These are phyloP conservation scores for Russula brevipes DNA, from an alignment of 768 basidiomycete species.

Conservation along the genomic window DNA sequence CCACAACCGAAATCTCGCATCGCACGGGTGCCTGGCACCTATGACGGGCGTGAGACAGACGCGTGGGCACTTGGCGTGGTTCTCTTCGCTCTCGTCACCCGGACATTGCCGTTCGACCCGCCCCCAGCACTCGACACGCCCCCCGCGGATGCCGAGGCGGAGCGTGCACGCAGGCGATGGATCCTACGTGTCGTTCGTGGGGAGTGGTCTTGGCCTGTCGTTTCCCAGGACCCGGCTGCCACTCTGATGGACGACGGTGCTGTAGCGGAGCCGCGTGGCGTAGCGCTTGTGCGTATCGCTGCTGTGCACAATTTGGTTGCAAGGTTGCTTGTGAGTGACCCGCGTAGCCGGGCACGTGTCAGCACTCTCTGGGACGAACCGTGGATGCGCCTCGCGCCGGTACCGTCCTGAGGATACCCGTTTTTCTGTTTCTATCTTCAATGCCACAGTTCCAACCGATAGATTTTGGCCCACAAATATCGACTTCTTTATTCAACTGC, in stretches of 20 bases:
- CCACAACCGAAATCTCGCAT: slow-evolving; percentile 35
- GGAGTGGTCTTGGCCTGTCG: slow-evolving; percentile 67
- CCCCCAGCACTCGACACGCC: slow-evolving; percentile 23
- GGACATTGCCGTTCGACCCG: slow-evolving; percentile 66
- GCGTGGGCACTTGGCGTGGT: slow-evolving; percentile 91
- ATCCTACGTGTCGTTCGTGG: slow-evolving; percentile 77
- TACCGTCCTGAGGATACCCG: not conserved
- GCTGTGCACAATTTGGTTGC: slow-evolving; percentile 54
- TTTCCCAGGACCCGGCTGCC: slow-evolving; percentile 7
- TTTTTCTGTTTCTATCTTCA: no score
- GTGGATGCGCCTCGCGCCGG: slow-evolving; percentile 5
- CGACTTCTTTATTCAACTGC: no score
- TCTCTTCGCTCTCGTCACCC: slow-evolving; percentile 66
- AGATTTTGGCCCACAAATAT: not conserved
- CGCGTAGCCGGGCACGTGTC: slow-evolving; percentile 55
- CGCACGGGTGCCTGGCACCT: slow-evolving; percentile 42
- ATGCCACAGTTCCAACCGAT: not conserved
- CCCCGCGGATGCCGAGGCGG: slow-evolving; percentile 33
- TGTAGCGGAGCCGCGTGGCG: slow-evolving; percentile 29
- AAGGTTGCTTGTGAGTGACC: slow-evolving; percentile 64
- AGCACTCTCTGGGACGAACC: slow-evolving; percentile 39
- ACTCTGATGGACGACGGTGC: slow-evolving; percentile 9
- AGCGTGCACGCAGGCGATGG: slow-evolving; percentile 45
- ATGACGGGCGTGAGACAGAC: slow-evolving; percentile 83
- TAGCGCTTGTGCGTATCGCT: slow-evolving; percentile 37